Conservation (phyloP, 2,329 filamentous ascomycete species). For the Intubia oerlemansii region DNA sequence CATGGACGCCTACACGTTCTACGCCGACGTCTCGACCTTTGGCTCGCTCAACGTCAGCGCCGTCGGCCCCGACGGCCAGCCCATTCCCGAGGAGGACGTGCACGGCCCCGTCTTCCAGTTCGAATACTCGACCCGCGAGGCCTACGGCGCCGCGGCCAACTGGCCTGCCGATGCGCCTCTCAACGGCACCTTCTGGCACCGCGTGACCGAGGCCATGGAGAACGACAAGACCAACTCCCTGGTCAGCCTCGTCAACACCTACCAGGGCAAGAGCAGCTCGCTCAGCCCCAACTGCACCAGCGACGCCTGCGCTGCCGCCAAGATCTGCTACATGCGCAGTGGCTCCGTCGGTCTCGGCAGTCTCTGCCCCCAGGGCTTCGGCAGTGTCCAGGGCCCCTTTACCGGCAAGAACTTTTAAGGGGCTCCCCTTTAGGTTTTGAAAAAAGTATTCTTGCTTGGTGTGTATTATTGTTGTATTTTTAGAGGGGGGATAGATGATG, state of each 20-base stretch:
- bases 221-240: conserved; percentile 15
- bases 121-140: conserved; percentile 33
- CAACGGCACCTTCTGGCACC: conserved; percentile 23
- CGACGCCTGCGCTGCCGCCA: conserved; percentile 24
- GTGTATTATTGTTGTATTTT: too few relatives aligned
- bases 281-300: conserved; percentile 14
- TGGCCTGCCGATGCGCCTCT: conserved; percentile 23
- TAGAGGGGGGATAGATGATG: too few relatives aligned
- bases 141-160: conserved; percentile 24
- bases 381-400: conserved; percentile 16
- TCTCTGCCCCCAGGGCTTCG: conserved; percentile 28
- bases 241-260: conserved; percentile 20
- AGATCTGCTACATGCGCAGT: conserved; percentile 36
- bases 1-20: conserved; percentile 30
- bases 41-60: conserved; percentile 16
- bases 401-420: conserved; percentile 14
- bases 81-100: too few relatives aligned
- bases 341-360: conserved; percentile 28
- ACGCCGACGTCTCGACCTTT: conserved; percentile 27
- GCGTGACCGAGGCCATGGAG: conserved; percentile 18
- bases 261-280: conserved; percentile 16
- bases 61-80: conserved; percentile 5
- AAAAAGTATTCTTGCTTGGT: too few relatives aligned
- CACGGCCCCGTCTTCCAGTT: conserved; percentile 26
- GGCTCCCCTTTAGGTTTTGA: neutral